Evolutionary conservation across 768 basidiomycete genomes (phyloP).

Genomic region (Lentinula detonsa): DNA sequence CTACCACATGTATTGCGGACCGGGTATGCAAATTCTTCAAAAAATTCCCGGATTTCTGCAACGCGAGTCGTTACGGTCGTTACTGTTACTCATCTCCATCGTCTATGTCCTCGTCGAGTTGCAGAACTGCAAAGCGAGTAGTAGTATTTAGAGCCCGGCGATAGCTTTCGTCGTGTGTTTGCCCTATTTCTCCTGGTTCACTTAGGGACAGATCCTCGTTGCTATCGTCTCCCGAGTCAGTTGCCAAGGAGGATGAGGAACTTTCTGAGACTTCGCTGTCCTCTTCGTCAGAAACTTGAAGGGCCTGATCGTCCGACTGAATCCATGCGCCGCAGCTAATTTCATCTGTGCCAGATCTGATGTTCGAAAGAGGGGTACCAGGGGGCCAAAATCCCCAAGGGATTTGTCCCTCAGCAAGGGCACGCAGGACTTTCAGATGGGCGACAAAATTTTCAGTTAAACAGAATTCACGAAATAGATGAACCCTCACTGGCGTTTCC

Average conservation of each 20-base stretch:
- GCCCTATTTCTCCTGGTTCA: background rate
- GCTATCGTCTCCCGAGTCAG: background rate
- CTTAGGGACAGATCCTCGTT: background rate
- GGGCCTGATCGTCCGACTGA: constrained; percentile 19
- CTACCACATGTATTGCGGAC: background rate
- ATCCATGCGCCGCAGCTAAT: constrained; percentile 42
- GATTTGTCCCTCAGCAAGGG: constrained; percentile 77
- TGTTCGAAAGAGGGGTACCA: constrained; percentile 22
- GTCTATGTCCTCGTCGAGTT: background rate
- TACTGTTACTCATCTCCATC: background rate
- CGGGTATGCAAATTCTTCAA: background rate
- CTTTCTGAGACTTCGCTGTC: constrained; percentile 17
- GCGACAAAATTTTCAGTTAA: background rate
- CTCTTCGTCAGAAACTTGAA: constrained; percentile 17
- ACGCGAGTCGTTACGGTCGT: background rate
- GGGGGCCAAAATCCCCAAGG: constrained; percentile 88
- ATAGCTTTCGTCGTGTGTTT: background rate
- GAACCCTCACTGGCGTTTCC: constrained; percentile 76
- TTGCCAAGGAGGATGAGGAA: constrained; percentile 12
- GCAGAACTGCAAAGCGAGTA: background rate
- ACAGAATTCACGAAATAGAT: background rate
- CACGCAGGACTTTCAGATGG: constrained; percentile 56
- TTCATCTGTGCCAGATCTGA: constrained; percentile 34
- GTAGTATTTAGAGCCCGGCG: background rate
- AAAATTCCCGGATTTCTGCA: background rate